Evolutionary conservation across 805 yeast genomes (phyloP).

Genomic region (Spathaspora girioi): DNA sequence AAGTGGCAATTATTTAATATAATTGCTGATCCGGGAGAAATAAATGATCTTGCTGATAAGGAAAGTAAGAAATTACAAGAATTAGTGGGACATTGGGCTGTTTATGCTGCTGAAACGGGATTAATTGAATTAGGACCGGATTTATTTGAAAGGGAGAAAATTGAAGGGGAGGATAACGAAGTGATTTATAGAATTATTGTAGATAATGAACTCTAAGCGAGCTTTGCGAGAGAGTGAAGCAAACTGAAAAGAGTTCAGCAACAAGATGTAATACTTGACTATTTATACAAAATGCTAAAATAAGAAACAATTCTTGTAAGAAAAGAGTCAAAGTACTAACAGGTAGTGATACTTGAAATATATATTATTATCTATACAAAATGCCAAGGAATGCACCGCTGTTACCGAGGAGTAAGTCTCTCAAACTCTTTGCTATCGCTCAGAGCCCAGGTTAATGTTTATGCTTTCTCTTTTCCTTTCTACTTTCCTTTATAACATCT

Average conservation of each 20-base stretch:
- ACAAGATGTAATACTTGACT: too few species aligned
- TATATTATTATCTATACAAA: too few species aligned
- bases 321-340: too few species aligned
- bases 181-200: slow-evolving; percentile 6
- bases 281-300: too few species aligned
- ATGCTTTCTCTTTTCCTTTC: slow-evolving; percentile 6
- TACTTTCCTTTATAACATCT: slow-evolving; percentile 7
- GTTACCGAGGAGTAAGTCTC: too few species aligned
- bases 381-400: too few species aligned
- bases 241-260: too few species aligned
- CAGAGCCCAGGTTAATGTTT: not conserved
- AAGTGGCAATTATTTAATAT: slow-evolving; percentile 48
- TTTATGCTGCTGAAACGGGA: slow-evolving; percentile 51
- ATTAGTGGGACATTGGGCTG: slow-evolving; percentile 46
- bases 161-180: slow-evolving; percentile 9
- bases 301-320: too few species aligned
- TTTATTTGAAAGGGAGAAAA: slow-evolving; percentile 9
- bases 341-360: too few species aligned
- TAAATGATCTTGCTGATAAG: slow-evolving; percentile 36
- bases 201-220: not conserved
- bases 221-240: not conserved
- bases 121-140: slow-evolving; percentile 29
- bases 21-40: slow-evolving; percentile 49
- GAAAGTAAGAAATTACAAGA: slow-evolving; percentile 36
- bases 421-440: too few species aligned